Conservation (phyloP, 2,329 filamentous ascomycete species). For the Beauveria australis region DNA sequence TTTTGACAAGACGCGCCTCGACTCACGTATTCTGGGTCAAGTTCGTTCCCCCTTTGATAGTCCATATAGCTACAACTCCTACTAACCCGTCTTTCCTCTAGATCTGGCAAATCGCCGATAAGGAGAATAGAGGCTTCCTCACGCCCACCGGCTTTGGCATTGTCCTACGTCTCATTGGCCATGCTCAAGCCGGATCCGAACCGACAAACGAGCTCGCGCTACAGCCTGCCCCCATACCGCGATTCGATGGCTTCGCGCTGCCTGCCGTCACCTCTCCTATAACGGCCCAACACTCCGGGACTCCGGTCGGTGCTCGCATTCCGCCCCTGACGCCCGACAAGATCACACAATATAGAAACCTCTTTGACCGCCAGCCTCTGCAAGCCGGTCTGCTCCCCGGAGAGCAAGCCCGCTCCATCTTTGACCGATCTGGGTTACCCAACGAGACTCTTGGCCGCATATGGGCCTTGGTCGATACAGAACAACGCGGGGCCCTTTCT, state of each 20-base stretch:
- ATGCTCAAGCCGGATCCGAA: constrained; percentile 81
- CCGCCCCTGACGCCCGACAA: constrained; percentile 84
- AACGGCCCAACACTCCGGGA: constrained; percentile 53
- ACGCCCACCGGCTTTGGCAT: constrained; percentile 90
- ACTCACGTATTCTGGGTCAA: constrained; percentile 80
- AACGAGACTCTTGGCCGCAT: constrained; percentile 90
- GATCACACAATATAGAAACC: constrained; percentile 74
- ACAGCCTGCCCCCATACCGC: constrained; percentile 79
- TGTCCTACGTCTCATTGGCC: constrained; percentile 87
- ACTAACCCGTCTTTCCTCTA: constrained; percentile 27
- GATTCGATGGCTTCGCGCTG: constrained; percentile 69
- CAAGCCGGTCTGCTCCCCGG: constrained; percentile 67
- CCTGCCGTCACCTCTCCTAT: constrained; percentile 35
- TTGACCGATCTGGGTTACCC: constrained; percentile 82
- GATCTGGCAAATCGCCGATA: constrained; percentile 99
- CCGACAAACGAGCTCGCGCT: constrained; percentile 75
- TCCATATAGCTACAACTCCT: not conserved
- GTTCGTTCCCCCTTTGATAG: constrained; percentile 32
- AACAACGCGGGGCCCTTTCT: constrained; percentile 80
- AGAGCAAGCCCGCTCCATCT: constrained; percentile 85
- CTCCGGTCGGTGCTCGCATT: constrained; percentile 61
- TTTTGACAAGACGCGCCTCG: constrained; percentile 90
- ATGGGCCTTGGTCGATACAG: constrained; percentile 90
- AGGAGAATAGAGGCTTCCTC: constrained; percentile 87
- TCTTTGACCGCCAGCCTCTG: constrained; percentile 84